Conservation (phyloP, 2,329 filamentous ascomycete genomes). For the Graphilbum fragrans region DNA sequence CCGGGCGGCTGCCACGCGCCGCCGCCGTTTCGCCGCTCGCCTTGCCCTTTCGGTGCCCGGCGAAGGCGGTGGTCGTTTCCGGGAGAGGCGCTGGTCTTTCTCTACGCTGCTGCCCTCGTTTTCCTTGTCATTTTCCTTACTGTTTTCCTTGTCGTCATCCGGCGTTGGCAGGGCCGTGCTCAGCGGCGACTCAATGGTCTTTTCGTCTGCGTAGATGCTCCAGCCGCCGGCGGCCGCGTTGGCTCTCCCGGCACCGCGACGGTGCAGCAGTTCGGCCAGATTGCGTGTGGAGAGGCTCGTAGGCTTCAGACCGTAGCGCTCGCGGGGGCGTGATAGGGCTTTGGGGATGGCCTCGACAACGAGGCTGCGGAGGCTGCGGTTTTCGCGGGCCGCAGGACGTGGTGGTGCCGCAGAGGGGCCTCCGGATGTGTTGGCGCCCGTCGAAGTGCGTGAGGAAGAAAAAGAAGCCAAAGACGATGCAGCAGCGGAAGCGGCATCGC, state of each 20-base stretch:
- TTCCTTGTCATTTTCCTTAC: neutral
- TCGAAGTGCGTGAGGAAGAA: neutral
- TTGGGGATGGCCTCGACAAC: constrained; percentile 72
- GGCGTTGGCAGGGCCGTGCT: constrained; percentile 36
- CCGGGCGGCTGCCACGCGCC: constrained; percentile 49
- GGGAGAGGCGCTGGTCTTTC: neutral
- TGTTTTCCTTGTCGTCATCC: constrained; percentile 4
- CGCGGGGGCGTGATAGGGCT: constrained; percentile 62
- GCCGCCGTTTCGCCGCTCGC: constrained; percentile 42
- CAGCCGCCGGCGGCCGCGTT: constrained; percentile 69
- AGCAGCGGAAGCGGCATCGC: neutral
- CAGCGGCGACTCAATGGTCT: constrained; percentile 39
- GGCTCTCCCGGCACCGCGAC: constrained; percentile 55
- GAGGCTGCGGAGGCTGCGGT: constrained; percentile 53
- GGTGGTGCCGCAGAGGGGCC: neutral
- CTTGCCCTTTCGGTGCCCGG: constrained; percentile 18
- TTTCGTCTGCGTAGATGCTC: constrained; percentile 62
- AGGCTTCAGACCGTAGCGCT: constrained; percentile 56
- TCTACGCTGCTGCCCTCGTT: neutral
- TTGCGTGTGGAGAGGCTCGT: constrained; percentile 62
- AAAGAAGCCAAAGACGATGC: neutral
- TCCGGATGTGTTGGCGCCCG: too few relatives aligned
- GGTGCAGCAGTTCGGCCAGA: constrained; percentile 54
- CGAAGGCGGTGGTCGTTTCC: constrained; percentile 14
- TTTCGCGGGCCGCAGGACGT: constrained; percentile 29